Percentiles rank a stretch among this genome's conserved stretches.
Evolutionary conservation across 208 protist genomes (phyloP).

Genomic region (Porcisia hertigi): DNA sequence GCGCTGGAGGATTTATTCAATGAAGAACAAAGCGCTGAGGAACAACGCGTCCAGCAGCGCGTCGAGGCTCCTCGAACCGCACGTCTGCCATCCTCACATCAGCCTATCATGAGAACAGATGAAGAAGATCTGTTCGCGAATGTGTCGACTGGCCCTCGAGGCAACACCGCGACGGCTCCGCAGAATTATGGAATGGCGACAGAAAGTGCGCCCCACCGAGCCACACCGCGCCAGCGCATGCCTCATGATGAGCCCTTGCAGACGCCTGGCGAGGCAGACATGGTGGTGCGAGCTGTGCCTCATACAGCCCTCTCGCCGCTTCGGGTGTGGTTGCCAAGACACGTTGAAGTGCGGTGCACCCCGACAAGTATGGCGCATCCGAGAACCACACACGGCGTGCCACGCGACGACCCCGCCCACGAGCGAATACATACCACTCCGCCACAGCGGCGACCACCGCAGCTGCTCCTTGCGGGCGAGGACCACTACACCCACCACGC

Average conservation of each 20-base stretch:
- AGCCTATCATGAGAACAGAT: neutral
- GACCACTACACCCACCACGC: neutral
- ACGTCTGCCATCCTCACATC: neutral
- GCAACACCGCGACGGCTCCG: neutral
- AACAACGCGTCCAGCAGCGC: neutral
- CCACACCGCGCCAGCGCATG: neutral
- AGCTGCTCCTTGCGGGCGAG: neutral
- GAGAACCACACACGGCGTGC: neutral
- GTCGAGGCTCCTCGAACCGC: neutral
- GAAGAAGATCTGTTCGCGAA: slow-evolving; percentile 5
- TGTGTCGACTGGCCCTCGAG: neutral
- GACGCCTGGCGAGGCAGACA: neutral
- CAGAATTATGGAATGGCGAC: neutral
- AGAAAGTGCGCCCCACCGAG: neutral
- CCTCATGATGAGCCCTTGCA: neutral
- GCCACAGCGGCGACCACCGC: neutral
- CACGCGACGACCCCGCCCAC: neutral
- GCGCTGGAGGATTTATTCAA: slow-evolving; percentile 1
- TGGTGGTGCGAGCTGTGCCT: neutral
- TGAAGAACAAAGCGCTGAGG: slow-evolving; percentile 4
- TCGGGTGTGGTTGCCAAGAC: slow-evolving; percentile 17
- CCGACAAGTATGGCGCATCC: neutral
- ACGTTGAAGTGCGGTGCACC: neutral
- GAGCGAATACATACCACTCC: neutral
- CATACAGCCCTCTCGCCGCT: neutral